phyloP scores from a whole-genome alignment of 805 yeast genomes.

The Metschnikowia anglica region DNA sequence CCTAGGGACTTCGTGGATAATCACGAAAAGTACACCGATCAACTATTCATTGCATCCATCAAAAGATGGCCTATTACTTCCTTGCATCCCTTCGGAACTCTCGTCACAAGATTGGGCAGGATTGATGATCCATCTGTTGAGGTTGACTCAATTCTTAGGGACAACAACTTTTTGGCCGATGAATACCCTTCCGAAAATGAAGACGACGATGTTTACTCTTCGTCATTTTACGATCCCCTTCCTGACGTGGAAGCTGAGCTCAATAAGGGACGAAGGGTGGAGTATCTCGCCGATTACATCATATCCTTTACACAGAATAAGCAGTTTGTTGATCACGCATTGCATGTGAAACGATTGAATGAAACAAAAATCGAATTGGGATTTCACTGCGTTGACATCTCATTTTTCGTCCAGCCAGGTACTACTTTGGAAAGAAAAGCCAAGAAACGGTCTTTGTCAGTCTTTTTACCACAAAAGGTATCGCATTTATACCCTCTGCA shows the following conservation, averaged over 20 bases:
- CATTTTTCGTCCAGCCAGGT: slow-evolving; percentile 69
- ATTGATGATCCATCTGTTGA: slow-evolving; percentile 76
- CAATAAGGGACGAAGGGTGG: slow-evolving; percentile 43
- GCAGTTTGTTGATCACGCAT: slow-evolving; percentile 68
- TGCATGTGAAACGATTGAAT: slow-evolving; percentile 67
- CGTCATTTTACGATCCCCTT: slow-evolving; percentile 32
- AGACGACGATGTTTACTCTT: slow-evolving; percentile 20
- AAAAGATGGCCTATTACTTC: slow-evolving; percentile 99
- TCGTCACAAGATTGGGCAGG: slow-evolving; percentile 81
- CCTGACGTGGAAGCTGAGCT: slow-evolving; percentile 42
- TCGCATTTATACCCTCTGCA: slow-evolving; percentile 67
- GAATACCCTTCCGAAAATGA: slow-evolving; percentile 58
- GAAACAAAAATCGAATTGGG: slow-evolving; percentile 73
- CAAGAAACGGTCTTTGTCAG: slow-evolving; percentile 86
- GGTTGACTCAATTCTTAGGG: slow-evolving; percentile 85
- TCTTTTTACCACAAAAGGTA: slow-evolving; percentile 75
- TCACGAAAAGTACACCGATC: slow-evolving; percentile 77
- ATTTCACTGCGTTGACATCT: slow-evolving; percentile 79
- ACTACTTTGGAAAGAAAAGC: slow-evolving; percentile 83
- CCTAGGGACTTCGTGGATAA: slow-evolving; percentile 94
- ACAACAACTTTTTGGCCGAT: slow-evolving; percentile 76
- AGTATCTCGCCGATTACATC: slow-evolving; percentile 58
- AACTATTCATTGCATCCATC: slow-evolving; percentile 88
- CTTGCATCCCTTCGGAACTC: slow-evolving; percentile 94
- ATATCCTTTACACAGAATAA: slow-evolving; percentile 63